Conservation (phyloP, 1,284 basidiomycete species). For the Naganishia sp. region DNA sequence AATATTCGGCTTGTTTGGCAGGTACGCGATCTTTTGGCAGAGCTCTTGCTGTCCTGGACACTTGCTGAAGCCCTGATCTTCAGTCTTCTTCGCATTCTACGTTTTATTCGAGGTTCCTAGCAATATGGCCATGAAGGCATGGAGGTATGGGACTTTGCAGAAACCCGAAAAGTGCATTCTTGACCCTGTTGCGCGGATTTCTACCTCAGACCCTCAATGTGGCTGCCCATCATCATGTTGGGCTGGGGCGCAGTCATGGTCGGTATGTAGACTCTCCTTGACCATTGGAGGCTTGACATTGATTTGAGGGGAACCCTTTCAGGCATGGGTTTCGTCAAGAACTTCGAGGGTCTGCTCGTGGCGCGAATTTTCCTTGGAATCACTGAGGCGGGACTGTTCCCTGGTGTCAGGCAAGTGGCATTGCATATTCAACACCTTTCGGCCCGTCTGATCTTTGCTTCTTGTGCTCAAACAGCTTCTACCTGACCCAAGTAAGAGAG, state of each 20-base stretch:
- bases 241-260: slow-evolving; percentile 54
- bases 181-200: neutral
- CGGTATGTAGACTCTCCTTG: slow-evolving; percentile 18
- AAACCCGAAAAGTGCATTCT: neutral
- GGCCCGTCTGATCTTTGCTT: slow-evolving; percentile 27
- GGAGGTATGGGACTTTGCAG: slow-evolving; percentile 14
- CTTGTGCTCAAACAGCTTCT: neutral
- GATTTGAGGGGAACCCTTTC: too few relatives aligned
- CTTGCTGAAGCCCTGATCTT: slow-evolving; percentile 30
- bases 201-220: slow-evolving; percentile 37
- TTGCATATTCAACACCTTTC: neutral
- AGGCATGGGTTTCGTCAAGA: slow-evolving; percentile 51
- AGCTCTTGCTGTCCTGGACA: neutral
- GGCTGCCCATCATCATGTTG: slow-evolving; percentile 46
- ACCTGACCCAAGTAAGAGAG: too few relatives aligned
- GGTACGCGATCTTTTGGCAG: slow-evolving; percentile 55
- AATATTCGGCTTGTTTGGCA: slow-evolving; percentile 40
- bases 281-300: neutral
- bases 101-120: slow-evolving; percentile 69
- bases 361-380: slow-evolving; percentile 45
- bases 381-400: slow-evolving; percentile 45
- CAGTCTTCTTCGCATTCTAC: slow-evolving; percentile 60
- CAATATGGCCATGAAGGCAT: slow-evolving; percentile 59
- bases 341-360: slow-evolving; percentile 48
- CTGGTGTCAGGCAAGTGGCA: slow-evolving; percentile 43